Percentiles rank a stretch among this genome's conserved stretches.
Evolutionary conservation across 2,329 filamentous ascomycete species (phyloP).

Genomic region (Pestalotiopsis sp.): DNA sequence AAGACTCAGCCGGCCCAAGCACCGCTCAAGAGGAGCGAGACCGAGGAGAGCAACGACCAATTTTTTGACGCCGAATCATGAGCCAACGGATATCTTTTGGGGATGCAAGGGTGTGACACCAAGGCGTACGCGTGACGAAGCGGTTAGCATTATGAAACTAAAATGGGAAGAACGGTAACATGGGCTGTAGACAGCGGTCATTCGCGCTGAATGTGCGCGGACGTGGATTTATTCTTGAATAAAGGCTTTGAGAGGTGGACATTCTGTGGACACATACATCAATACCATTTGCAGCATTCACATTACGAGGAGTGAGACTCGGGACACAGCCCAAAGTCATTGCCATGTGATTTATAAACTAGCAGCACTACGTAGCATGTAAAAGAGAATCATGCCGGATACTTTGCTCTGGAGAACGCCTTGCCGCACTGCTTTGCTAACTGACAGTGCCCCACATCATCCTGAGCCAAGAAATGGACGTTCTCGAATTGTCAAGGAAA

Average conservation of each 20-base stretch:
- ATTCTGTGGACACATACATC: neutral
- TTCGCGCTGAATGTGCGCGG: neutral
- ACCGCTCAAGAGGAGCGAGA: slow-evolving; percentile 35
- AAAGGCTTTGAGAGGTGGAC: neutral
- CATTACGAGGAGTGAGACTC: neutral
- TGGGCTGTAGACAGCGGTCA: slow-evolving; percentile 1
- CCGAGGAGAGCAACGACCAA: slow-evolving; percentile 37
- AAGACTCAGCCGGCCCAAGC: slow-evolving; percentile 20
- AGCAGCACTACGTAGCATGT: neutral
- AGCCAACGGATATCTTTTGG: neutral
- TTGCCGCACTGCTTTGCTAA: neutral
- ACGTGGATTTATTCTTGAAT: neutral
- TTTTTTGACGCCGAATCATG: slow-evolving; percentile 37
- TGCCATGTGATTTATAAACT: neutral
- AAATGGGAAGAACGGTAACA: neutral
- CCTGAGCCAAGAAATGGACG: neutral
- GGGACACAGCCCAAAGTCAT: neutral
- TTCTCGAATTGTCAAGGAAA: neutral
- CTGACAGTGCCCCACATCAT: neutral
- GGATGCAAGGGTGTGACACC: neutral
- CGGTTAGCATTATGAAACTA: neutral
- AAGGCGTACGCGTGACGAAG: neutral
- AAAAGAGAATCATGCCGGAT: neutral
- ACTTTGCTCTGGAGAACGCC: neutral
- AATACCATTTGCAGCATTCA: slow-evolving; percentile 1